These are phyloP conservation scores for Andrographis paniculata DNA, from an alignment of 305 asterid species.

Conservation along the genomic window DNA sequence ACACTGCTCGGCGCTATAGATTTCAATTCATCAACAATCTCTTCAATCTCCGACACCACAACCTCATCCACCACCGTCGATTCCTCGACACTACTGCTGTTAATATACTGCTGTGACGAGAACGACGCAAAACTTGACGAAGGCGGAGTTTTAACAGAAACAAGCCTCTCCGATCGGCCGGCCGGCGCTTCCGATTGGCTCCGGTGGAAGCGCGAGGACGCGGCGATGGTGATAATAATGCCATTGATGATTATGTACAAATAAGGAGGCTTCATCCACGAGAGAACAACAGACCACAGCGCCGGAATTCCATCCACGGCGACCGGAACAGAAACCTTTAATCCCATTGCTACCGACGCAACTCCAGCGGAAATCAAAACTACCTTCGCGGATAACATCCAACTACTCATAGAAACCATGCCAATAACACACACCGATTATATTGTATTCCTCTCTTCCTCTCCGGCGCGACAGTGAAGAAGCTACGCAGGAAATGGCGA, in stretches of 20 bases:
- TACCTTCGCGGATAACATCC: slow-evolving; percentile 32
- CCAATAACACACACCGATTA: not conserved
- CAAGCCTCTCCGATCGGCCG: slow-evolving; percentile 13
- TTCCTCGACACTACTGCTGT: slow-evolving; percentile 12
- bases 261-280: slow-evolving; percentile 62
- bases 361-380: slow-evolving; percentile 41
- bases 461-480: too few relatives aligned
- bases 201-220: slow-evolving; percentile 44
- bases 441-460: too few relatives aligned
- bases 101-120: slow-evolving; percentile 9
- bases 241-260: slow-evolving; percentile 53
- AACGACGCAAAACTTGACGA: slow-evolving; percentile 14
- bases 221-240: slow-evolving; percentile 56
- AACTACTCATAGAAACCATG: slow-evolving; percentile 20
- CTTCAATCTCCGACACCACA: slow-evolving; percentile 19
- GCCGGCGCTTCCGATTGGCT: slow-evolving; percentile 20
- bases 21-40: slow-evolving; percentile 28
- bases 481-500: too few relatives aligned
- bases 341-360: slow-evolving; percentile 31
- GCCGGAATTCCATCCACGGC: slow-evolving; percentile 29
- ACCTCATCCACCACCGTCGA: slow-evolving; percentile 15
- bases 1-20: slow-evolving; percentile 37
- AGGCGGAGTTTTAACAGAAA: slow-evolving; percentile 29
- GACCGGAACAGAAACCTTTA: slow-evolving; percentile 33
- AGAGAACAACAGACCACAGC: slow-evolving; percentile 26